A percentile compares a stretch with the other conserved stretches of the same genome.
Conservation (phyloP, 1,139 yeast species). For the Saccharomyces hybrid region DNA sequence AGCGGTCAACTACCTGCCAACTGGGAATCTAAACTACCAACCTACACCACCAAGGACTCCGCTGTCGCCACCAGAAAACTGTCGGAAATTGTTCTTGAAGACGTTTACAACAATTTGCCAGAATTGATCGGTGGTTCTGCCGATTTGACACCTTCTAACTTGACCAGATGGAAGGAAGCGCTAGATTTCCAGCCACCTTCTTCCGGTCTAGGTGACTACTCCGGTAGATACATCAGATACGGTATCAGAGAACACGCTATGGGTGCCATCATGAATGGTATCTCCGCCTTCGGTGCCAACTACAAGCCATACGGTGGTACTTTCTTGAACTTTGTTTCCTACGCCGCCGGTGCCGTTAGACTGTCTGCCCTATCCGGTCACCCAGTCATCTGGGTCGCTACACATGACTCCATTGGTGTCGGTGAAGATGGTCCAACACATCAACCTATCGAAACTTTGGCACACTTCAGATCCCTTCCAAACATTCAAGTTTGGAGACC, state of each 20-base stretch:
- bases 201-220: conserved; percentile 72
- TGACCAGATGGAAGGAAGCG: conserved; percentile 80
- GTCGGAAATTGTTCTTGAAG: conserved; percentile 70
- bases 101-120: conserved; percentile 60
- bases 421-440: conserved; percentile 99
- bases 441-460: conserved; percentile 98
- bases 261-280: conserved; percentile 99
- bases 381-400: conserved; percentile 95
- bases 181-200: conserved; percentile 88
- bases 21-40: conserved; percentile 78
- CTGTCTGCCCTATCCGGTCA: conserved; percentile 89
- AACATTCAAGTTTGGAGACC: conserved; percentile 98
- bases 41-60: conserved; percentile 67
- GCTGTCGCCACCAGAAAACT: conserved; percentile 92
- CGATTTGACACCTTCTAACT: conserved; percentile 93
- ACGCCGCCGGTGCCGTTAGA: conserved; percentile 96
- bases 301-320: conserved; percentile 95
- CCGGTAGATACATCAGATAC: conserved; percentile 93
- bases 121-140: conserved; percentile 97
- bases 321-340: conserved; percentile 95
- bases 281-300: conserved; percentile 90
- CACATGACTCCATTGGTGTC: conserved; percentile 97
- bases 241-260: conserved; percentile 99
- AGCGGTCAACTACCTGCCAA: conserved; percentile 72
- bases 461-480: conserved; percentile 96